Evolutionary conservation across 2,329 filamentous ascomycete genomes (phyloP).

Genomic region (Hymenoscyphus infarciens): DNA sequence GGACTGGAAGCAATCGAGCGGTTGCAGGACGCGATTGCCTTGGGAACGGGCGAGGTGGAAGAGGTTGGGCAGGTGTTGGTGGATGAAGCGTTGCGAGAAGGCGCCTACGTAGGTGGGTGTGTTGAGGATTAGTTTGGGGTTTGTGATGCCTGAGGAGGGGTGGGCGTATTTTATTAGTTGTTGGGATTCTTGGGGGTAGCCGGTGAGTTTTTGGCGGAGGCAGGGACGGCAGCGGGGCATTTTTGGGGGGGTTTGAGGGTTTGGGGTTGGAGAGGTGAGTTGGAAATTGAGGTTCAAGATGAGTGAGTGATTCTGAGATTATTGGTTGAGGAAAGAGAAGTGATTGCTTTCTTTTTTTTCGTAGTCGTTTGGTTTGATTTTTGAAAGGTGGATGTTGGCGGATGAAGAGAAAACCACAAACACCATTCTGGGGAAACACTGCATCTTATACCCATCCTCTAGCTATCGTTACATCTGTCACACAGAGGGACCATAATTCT

Average conservation of each 20-base stretch:
- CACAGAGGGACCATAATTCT: background rate
- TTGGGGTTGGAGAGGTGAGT: background rate
- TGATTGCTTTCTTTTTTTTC: background rate
- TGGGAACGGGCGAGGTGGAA: conserved; percentile 2
- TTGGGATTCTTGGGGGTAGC: background rate
- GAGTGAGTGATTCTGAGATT: background rate
- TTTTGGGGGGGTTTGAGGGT: background rate
- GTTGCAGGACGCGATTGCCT: conserved; percentile 10
- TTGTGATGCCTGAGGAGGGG: background rate
- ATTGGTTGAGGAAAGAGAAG: background rate
- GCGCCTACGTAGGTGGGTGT: background rate
- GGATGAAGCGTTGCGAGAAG: conserved; percentile 6
- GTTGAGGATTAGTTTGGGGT: conserved; percentile 7
- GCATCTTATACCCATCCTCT: background rate
- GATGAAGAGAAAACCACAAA: background rate
- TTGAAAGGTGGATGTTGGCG: background rate
- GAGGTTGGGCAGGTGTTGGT: conserved; percentile 12
- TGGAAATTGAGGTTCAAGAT: background rate
- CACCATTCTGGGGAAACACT: background rate
- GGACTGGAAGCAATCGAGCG: conserved; percentile 1
- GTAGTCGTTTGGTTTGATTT: background rate
- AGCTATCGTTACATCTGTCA: background rate
- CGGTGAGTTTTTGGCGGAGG: background rate
- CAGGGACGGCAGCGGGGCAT: conserved; percentile 5
- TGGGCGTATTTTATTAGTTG: conserved; percentile 12